Evolutionary conservation across 768 basidiomycete species (phyloP), one percentile per base, ranked within the genome.

Genomic region (Ephemerocybe angulata): DNA sequence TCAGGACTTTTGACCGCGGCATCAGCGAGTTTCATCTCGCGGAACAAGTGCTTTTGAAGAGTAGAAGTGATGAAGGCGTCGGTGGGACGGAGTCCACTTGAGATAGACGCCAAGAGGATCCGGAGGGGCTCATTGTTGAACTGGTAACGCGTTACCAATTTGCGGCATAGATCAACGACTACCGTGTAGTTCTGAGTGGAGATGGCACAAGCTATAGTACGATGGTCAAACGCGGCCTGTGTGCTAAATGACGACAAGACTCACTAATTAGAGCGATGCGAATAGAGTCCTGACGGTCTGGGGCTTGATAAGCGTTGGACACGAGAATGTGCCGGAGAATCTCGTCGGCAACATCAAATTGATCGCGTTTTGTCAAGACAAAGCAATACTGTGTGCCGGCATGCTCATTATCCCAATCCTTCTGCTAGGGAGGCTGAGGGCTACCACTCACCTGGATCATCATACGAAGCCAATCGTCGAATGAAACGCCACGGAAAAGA

Each of bases 111-210:
- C 3, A 87, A 65, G 21, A 96, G 77, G 46, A 98, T 78, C 5
- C 92, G 85, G 12, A 89, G 71, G 0, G 93, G 87, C 38, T 95
- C 92, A 51, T 93, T 89, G 63, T 93, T 87, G 74, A 90, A 93
- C 64, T 96, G 93, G 63, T 93, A 76, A 0, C 72, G 70, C 29
- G 80, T 84, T 54, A 90, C 83, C 29, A 98, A 71, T 58, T 88
- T 88, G 24, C 93, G 83, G 29, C 80, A 80, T 63, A 91, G 87
- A 56, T 91, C 87, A 15, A 91, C 81, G 15, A 89, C 81, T 10
- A 77, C 71, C 21, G 73, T 62, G 62, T 80, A 81, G 11, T 82
- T 78, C 48, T 81, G 73, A 4, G 76, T 80, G 1, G 76, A 67
- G 33, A 90, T 80, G 6, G 86, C 86, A 63, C 89, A 91, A 1